Evolutionary conservation across 176 grass and related monocot species (phyloP).

Genomic region (Themeda triandra): DNA sequence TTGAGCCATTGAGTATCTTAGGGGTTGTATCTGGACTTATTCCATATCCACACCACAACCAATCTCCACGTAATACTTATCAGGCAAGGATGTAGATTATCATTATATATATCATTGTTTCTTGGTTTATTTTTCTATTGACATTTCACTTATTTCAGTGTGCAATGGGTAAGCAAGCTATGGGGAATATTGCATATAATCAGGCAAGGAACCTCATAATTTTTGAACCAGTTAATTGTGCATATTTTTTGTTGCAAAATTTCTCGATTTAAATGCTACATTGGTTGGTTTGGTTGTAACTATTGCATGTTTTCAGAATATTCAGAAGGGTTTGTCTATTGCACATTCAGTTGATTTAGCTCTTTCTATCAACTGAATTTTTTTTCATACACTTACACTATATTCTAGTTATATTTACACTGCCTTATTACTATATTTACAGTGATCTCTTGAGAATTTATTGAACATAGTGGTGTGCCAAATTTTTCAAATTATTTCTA

Average conservation of each 20-base stretch:
- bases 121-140: slow-evolving; percentile 14
- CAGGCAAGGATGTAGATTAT: slow-evolving; percentile 54
- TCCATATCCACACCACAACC: slow-evolving; percentile 96
- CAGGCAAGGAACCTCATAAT: slow-evolving; percentile 54
- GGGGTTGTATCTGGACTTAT: slow-evolving; percentile 92
- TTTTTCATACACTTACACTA: too few species aligned
- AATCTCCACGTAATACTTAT: slow-evolving; percentile 97
- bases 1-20: slow-evolving; percentile 87
- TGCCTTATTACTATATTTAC: too few species aligned
- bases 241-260: neutral
- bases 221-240: neutral
- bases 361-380: too few species aligned
- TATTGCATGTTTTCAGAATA: slow-evolving; percentile 1
- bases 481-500: too few species aligned
- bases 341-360: too few species aligned
- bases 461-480: too few species aligned
- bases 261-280: neutral
- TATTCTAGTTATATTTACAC: too few species aligned
- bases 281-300: neutral
- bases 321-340: too few species aligned
- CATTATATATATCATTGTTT: neutral
- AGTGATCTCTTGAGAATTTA: too few species aligned
- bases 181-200: slow-evolving; percentile 97
- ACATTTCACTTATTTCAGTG: slow-evolving; percentile 52
- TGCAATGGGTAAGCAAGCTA: slow-evolving; percentile 99